phyloP scores from a whole-genome alignment of 2,329 filamentous ascomycete genomes.

The Ceratocystis cacaofunesta region DNA sequence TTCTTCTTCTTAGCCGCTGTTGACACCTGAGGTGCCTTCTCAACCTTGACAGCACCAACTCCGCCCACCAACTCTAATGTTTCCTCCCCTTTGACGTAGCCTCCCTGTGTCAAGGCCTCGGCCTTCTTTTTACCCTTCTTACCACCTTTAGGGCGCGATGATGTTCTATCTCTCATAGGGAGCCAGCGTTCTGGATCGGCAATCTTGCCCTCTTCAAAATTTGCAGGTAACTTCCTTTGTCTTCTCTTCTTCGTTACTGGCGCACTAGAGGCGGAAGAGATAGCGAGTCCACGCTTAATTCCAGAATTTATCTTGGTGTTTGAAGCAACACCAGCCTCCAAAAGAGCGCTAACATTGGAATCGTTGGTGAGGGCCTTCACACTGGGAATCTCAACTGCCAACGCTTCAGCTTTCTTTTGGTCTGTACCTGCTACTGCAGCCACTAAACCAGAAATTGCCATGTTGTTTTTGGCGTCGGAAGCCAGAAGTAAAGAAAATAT shows the following conservation, averaged over 20 bases:
- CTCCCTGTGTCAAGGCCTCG: constrained; percentile 69
- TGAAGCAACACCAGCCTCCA: constrained; percentile 47
- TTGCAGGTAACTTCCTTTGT: constrained; percentile 51
- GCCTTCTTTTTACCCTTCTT: constrained; percentile 82
- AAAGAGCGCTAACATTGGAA: constrained; percentile 46
- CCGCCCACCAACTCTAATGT: constrained; percentile 49
- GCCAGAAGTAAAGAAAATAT: constrained; percentile 61
- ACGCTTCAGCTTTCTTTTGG: constrained; percentile 38
- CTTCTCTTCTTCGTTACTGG: constrained; percentile 40
- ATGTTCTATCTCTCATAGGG: constrained; percentile 74
- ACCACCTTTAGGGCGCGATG: constrained; percentile 70
- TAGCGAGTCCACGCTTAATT: constrained; percentile 35
- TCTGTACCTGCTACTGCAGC: constrained; percentile 58
- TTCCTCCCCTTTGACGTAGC: constrained; percentile 59
- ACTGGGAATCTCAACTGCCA: constrained; percentile 43
- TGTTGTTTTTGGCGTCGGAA: constrained; percentile 49
- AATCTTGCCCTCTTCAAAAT: constrained; percentile 61
- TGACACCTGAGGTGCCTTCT: constrained; percentile 34
- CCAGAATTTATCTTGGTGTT: constrained; percentile 24
- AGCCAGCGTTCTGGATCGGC: constrained; percentile 89
- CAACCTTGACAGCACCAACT: constrained; percentile 47
- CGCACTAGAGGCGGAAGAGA: constrained; percentile 20
- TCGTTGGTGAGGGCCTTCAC: constrained; percentile 46
- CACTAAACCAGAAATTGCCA: constrained; percentile 68
- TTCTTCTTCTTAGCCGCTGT: constrained; percentile 33